Conservation (phyloP, 805 yeast genomes). For the Candida sithepensis region DNA sequence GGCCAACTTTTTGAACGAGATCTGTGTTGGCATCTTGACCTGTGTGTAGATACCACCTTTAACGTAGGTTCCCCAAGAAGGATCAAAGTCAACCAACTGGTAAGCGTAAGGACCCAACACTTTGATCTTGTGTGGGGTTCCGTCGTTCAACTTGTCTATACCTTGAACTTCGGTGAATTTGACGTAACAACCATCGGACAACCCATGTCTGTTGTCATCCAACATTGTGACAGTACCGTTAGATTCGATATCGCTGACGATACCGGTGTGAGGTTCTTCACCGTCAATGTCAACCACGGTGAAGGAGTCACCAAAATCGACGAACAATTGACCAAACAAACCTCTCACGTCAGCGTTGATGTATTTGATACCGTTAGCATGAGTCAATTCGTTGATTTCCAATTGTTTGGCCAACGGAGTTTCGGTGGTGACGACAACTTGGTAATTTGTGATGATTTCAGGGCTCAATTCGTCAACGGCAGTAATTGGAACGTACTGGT, state of each 20-base stretch:
- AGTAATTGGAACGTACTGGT: constrained; percentile 84
- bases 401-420: constrained; percentile 69
- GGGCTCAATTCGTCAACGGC: constrained; percentile 56
- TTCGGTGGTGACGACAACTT: constrained; percentile 84
- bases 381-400: constrained; percentile 71
- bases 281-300: constrained; percentile 83
- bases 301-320: constrained; percentile 83
- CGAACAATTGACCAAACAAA: constrained; percentile 82
- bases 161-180: constrained; percentile 86
- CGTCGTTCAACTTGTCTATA: constrained; percentile 67
- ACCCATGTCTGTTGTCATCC: constrained; percentile 88
- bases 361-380: constrained; percentile 67
- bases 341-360: constrained; percentile 84
- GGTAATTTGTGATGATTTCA: constrained; percentile 53
- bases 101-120: constrained; percentile 96
- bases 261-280: constrained; percentile 86
- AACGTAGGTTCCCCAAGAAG: constrained; percentile 56
- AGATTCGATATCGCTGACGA: constrained; percentile 81
- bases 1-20: constrained; percentile 59
- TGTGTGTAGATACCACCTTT: constrained; percentile 91
- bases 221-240: constrained; percentile 92
- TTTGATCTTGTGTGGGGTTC: constrained; percentile 67
- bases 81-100: constrained; percentile 55
- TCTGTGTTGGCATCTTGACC: constrained; percentile 74
- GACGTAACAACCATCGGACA: constrained; percentile 88